phyloP scores from a whole-genome alignment of 768 basidiomycete genomes.

The Tricholoma saponaceum region DNA sequence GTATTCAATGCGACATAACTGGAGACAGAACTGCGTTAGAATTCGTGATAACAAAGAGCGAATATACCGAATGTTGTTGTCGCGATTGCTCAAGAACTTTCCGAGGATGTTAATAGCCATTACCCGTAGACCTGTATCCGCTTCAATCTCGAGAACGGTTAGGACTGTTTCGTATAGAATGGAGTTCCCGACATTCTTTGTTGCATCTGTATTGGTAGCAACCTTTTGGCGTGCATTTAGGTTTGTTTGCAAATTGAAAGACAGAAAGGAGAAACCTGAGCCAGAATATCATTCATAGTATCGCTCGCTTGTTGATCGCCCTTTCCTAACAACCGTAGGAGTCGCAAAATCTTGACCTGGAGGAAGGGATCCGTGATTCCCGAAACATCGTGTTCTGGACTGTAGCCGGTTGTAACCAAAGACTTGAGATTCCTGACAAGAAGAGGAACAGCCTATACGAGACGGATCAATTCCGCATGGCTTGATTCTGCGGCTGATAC shows the following conservation, averaged over 20 bases:
- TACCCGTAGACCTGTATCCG: constrained; percentile 90
- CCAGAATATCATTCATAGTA: constrained; percentile 97
- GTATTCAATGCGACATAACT: constrained; percentile 99
- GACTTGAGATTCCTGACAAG: constrained; percentile 95
- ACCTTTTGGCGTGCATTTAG: constrained; percentile 46
- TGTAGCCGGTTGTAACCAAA: constrained; percentile 93
- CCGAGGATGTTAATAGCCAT: constrained; percentile 99
- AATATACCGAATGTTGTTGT: constrained; percentile 93
- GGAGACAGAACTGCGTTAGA: not conserved
- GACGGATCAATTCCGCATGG: constrained; percentile 5
- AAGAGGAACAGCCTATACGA: constrained; percentile 75
- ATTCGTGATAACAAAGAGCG: not conserved
- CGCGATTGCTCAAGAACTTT: constrained; percentile 94
- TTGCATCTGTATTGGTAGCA: constrained; percentile 97
- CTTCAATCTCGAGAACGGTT: constrained; percentile 95
- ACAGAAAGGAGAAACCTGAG: constrained; percentile 55
- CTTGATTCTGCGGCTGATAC: constrained; percentile 16
- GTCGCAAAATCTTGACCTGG: constrained; percentile 87
- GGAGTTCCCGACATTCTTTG: constrained; percentile 97
- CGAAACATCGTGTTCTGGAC: constrained; percentile 98
- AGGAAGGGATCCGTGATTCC: constrained; percentile 97
- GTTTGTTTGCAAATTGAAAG: not conserved
- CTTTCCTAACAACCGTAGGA: constrained; percentile 84
- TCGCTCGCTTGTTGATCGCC: constrained; percentile 87
- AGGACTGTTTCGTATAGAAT: constrained; percentile 97